These are phyloP conservation scores for Suillus sp. DNA, from an alignment of 768 basidiomycete genomes.

Conservation along the genomic window DNA sequence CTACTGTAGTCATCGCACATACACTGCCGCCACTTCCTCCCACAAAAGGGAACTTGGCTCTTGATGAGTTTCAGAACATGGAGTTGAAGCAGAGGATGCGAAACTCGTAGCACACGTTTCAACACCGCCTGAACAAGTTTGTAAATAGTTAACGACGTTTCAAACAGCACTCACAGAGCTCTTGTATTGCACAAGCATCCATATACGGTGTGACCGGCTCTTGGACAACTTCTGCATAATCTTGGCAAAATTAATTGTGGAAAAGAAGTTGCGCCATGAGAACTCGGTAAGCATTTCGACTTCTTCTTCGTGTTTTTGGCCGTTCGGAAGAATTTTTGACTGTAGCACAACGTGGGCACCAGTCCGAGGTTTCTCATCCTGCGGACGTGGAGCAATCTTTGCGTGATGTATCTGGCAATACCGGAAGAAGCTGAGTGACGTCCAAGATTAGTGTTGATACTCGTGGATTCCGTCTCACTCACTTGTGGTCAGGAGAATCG, in stretches of 20 bases:
- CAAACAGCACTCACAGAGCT: constrained; percentile 69
- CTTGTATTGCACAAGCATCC: constrained; percentile 97
- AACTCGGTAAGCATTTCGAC: constrained; percentile 91
- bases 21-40: constrained; percentile 98
- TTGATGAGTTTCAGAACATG: constrained; percentile 97
- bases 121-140: constrained; percentile 72
- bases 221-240: constrained; percentile 98
- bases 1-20: constrained; percentile 28
- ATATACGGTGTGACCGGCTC: constrained; percentile 89
- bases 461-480: constrained; percentile 22
- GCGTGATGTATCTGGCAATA: constrained; percentile 85
- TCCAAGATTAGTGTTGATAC: constrained; percentile 7
- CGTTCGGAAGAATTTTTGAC: constrained; percentile 64
- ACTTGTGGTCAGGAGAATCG: constrained; percentile 88
- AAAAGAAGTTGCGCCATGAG: constrained; percentile 98
- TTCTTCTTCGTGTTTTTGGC: constrained; percentile 79
- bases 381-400: constrained; percentile 56
- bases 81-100: constrained; percentile 91
- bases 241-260: constrained; percentile 95
- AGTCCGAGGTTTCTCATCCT: constrained; percentile 66
- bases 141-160: neutral
- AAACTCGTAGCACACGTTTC: constrained; percentile 91
- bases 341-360: constrained; percentile 62
- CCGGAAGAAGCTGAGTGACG: constrained; percentile 81
- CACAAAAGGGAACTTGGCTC: constrained; percentile 98